phyloP scores from a whole-genome alignment of 1,284 basidiomycete species.

The Agroathelia rolfsii region DNA sequence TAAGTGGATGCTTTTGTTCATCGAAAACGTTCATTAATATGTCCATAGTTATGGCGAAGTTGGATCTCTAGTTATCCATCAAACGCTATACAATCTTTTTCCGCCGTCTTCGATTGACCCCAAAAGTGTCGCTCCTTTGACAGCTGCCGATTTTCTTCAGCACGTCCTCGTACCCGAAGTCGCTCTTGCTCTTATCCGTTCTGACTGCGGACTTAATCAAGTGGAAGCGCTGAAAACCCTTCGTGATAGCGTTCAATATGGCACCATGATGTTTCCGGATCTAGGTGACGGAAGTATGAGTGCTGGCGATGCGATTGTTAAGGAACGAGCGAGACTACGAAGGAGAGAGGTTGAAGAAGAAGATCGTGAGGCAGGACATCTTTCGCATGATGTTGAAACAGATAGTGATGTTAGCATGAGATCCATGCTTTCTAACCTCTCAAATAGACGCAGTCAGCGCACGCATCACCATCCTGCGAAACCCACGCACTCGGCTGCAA shows the following conservation, averaged over 20 bases:
- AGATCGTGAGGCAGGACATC: slow-evolving; percentile 35
- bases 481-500: no score
- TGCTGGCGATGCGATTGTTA: slow-evolving; percentile 49
- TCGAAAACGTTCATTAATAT: no score
- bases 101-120: slow-evolving; percentile 49
- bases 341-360: slow-evolving; percentile 53
- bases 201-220: slow-evolving; percentile 43
- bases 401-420: no score
- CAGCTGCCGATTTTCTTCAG: slow-evolving; percentile 61
- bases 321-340: slow-evolving; percentile 52
- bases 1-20: no score
- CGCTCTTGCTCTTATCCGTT: slow-evolving; percentile 58
- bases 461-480: no score
- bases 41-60: slow-evolving; percentile 74
- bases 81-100: slow-evolving; percentile 65
- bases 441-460: no score
- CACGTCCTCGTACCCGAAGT: slow-evolving; percentile 68
- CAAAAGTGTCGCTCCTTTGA: slow-evolving; percentile 45
- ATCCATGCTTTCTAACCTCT: no score
- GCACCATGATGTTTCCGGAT: slow-evolving; percentile 70
- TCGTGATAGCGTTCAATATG: slow-evolving; percentile 64
- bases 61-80: slow-evolving; percentile 67
- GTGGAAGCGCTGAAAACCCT: slow-evolving; percentile 46
- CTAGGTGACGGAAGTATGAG: slow-evolving; percentile 37
- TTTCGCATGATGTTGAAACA: no score